Base-by-base conservation (phyloP, 257 asterid species). In the Nemophila menziesii region DNA sequence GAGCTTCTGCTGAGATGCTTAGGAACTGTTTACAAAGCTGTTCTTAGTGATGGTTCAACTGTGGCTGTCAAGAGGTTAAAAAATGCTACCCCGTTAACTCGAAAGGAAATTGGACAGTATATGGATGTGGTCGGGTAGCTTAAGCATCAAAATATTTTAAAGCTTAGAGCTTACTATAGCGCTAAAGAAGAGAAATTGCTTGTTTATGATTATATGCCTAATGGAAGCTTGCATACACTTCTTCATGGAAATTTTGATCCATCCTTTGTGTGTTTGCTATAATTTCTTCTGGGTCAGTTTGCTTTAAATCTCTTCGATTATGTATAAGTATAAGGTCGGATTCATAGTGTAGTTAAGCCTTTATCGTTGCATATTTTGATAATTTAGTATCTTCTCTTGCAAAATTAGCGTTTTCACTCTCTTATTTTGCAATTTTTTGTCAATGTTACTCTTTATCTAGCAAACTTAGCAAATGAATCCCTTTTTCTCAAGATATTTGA, bases 1-100 rank as follows among this genome's bases (percentile, higher is more conserved):
- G 97, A 18, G 97, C 97, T 4, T 86, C 97, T 18, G 94, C 97
- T 6, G 97, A 86, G 63, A 57, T 82, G 97, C 69, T 82, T 86
- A 19, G 97, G 97, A 54, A 86, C 93, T 3, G 94, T 86, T 14
- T 86, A 82, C 49, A 77, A 73, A 26, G 96, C 94, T 1, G 92
- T 67, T 8, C 94, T 86, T 18, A 94, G 82, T 47, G 93, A 86
- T 64, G 94, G 97, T 11, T 51, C 66, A 49, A 45, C 75, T 5
- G 85, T 82, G 44, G 94, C 97, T 4, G 97, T 86, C 20, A 86
- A 86, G 36, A 67, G 94, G 71, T 69, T 86, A 11, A 86, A 86
- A 45, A 94, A 82, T 66, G 79, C 93, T 3, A 82, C 79, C 48
- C 94, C 97, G 0, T 78, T 93, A 46, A 62, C 70, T 1, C 72